Conservation (phyloP, 306 rosid genomes). For the Prunus mira region DNA sequence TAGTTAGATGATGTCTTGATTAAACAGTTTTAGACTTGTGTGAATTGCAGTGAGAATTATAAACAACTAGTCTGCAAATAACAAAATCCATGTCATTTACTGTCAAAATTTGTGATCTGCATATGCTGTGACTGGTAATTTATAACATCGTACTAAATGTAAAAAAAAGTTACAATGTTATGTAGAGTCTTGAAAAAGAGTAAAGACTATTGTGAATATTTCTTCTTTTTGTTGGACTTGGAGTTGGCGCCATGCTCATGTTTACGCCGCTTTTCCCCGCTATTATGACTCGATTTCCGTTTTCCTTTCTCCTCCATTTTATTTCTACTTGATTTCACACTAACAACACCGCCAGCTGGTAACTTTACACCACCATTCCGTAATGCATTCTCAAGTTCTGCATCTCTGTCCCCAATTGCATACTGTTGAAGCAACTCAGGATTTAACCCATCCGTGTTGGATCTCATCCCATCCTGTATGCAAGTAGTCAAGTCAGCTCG, state of each 20-base stretch:
- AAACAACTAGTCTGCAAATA: no score
- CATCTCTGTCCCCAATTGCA: conserved; percentile 54
- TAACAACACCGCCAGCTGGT: conserved; percentile 54
- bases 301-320: conserved; percentile 34
- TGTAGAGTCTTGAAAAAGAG: not conserved
- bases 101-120: no score
- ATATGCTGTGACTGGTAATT: no score
- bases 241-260: conserved; percentile 32
- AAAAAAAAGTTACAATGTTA: not conserved
- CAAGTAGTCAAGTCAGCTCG: conserved; percentile 17
- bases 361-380: conserved; percentile 48
- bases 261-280: conserved; percentile 47
- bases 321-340: conserved; percentile 49
- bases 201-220: conserved; percentile 14
- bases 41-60: no score
- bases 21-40: no score
- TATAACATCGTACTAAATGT: no score
- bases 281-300: conserved; percentile 36
- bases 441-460: conserved; percentile 41
- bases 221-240: conserved; percentile 54
- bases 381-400: conserved; percentile 44
- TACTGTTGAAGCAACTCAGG: conserved; percentile 53
- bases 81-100: no score
- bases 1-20: no score
- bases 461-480: conserved; percentile 54